These are phyloP conservation scores for Babesia divergens DNA, from an alignment of 169 alveolate genomes.

Conservation along the genomic window DNA sequence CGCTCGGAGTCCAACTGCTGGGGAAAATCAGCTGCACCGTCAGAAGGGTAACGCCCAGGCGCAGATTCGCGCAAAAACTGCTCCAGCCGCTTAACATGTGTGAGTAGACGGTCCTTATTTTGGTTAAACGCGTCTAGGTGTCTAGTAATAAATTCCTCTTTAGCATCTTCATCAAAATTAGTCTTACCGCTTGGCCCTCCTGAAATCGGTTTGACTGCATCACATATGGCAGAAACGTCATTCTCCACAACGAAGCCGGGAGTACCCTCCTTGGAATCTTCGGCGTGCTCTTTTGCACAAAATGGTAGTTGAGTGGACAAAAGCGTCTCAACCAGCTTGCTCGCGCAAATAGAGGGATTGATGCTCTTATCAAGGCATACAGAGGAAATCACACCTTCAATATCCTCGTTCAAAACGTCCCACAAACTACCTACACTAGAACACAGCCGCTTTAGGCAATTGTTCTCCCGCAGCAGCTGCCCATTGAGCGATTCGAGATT, in stretches of 20 bases:
- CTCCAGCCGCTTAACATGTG: constrained; percentile 4
- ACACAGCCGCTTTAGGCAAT: constrained; percentile 11
- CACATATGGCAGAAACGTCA: not conserved
- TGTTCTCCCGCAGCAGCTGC: constrained; percentile 25
- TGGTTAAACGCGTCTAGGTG: constrained; percentile 36
- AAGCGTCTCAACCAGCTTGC: not conserved
- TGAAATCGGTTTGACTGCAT: no score
- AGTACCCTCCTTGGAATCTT: not conserved
- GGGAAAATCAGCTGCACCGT: not conserved
- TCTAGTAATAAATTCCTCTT: not conserved
- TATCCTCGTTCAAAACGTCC: constrained; percentile 34
- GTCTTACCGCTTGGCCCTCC: no score
- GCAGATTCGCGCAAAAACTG: not conserved
- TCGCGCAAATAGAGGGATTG: not conserved
- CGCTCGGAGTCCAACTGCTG: constrained; percentile 5
- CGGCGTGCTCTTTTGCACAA: not conserved
- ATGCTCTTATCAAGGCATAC: not conserved
- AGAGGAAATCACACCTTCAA: not conserved
- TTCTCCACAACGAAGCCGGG: not conserved
- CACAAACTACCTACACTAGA: constrained; percentile 19
- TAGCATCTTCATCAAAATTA: not conserved
- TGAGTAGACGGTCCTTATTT: constrained; percentile 15
- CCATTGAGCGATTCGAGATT: not conserved
- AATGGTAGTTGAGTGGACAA: not conserved
- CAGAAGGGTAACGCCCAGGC: not conserved